Evolutionary conservation across 202 grass and related monocot species (phyloP), one percentile per base, ranked within the genome.

Genomic region (Hordeum pubiflorum): DNA sequence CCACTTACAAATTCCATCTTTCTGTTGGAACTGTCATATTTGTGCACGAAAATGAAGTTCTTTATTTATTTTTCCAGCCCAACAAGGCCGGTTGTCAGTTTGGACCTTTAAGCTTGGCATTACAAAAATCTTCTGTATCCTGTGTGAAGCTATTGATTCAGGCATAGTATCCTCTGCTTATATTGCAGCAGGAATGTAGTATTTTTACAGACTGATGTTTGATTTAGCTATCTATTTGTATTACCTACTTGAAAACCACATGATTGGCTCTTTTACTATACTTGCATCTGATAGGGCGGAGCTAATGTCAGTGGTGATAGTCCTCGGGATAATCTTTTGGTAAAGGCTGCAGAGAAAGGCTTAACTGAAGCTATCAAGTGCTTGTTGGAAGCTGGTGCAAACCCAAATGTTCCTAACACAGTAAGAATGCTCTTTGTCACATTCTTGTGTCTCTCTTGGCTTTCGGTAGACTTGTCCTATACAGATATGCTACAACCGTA

Each of bases 281-380:
- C 59, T 82, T 79, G 29, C 23, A 21, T 83, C 69, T 79, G 26
- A 11, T 70, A 91, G 89, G 86, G 75, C 83, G 89, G 86, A 43
- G 86, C 83, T 83, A 36, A 86, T 77, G 86, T 91, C 60, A 83
- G 52, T 62, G 58, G 24, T 58, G 58, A 9, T 63, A 31, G 4
- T 48, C 24, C 20, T 14, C 27, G 17, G 27, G 27, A 3, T 29
- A 29, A 79, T 85, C 43, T 33, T 20, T 79, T 85, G 67, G 67
- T 9, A 79, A 73, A 1, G 32, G 54, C 77, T 72, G 74, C 58
- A 24, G 41, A 60, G 63, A 78, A 75, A 34, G 76, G 83, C 66
- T 80, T 85, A 38, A 80, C 79, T 71, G 82, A 83, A 71, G 58
- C 81, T 81, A 85, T 86, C 6, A 62, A 88, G 36, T 38, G 36